Evolutionary conservation across 75 land plant genomes (phyloP).

Genomic region (Selaginella moellendorffii): DNA sequence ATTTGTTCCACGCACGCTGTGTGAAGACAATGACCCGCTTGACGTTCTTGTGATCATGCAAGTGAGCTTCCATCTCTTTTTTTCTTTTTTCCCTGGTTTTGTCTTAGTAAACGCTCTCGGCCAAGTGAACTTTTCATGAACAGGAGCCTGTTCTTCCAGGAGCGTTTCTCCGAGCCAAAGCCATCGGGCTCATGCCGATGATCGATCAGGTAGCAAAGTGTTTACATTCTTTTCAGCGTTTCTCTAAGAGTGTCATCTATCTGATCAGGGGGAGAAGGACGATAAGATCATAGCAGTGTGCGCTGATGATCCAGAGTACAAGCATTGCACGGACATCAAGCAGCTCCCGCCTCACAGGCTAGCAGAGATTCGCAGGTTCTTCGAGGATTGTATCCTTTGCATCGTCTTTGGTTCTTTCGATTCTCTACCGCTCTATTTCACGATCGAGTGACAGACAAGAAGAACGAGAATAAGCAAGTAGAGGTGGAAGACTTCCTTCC

Average conservation of each 20-base stretch:
- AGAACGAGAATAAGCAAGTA: constrained; percentile 19
- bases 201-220: constrained; percentile 51
- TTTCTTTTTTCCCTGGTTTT: background rate
- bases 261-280: constrained; percentile 1
- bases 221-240: background rate
- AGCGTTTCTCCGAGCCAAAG: constrained; percentile 35
- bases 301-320: constrained; percentile 8
- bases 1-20: constrained; percentile 55
- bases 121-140: background rate
- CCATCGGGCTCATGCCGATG: constrained; percentile 50
- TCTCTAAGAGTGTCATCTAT: background rate
- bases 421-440: background rate
- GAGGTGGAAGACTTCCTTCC: constrained; percentile 13
- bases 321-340: constrained; percentile 3
- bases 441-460: constrained; percentile 12
- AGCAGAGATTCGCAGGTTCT: constrained; percentile 5
- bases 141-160: constrained; percentile 51
- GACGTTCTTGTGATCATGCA: constrained; percentile 56
- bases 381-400: constrained; percentile 5
- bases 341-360: background rate
- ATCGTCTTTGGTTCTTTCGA: background rate
- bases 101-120: background rate
- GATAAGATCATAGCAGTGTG: constrained; percentile 9
- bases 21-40: constrained; percentile 61
- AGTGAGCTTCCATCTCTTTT: constrained; percentile 14